Evolutionary conservation across 768 basidiomycete species (phyloP), one percentile per base, ranked within the genome.

Genomic region (Sporobolomyces phaffii): DNA sequence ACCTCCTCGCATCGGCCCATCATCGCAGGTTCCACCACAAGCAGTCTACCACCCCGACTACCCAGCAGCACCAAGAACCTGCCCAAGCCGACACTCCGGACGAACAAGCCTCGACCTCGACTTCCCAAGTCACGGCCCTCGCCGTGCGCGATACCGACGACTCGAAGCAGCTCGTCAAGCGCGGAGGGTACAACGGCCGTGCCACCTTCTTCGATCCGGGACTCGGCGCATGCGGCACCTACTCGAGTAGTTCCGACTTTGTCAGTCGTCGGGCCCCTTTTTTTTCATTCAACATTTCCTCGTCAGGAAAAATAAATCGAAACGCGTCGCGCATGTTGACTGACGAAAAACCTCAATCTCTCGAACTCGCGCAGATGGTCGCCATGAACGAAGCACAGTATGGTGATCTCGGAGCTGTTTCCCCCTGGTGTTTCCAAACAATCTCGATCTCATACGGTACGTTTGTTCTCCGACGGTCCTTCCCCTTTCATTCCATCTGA

Each of bases 401-500:
- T 51, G 72, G 72, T 13, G 65, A 69, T 50, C 20, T 51, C 14
- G 72, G 68, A 29, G 64, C 62, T 9, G 50, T 72, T 45, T 69
- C 68, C 10, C 34, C 52, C 5, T 69, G 62, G 61, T 84, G 83
- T 70, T 80, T 79, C 70, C 74, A 81, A 50, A 78, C 72, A 64
- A 79, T 84, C 65, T 81, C 81, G 31, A 80, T 84, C 44, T 76
- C 73, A 68, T 73, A 77, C 72, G 57, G 70, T 72, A 31, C 57
- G 48, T 29, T 26, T 31, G 28, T 18, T 22, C 41, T 38, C 29
- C 15, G 34, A n/a, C 18, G 1, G 11, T 13, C 9, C 10, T 28
- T 36, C 22, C 11, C 41, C 29, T 26, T 38, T n/a, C 13, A 24
- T 47, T n/a, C 2, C 5, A 34, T 22, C 63, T 59, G 33, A 53